Evolutionary conservation across 2,329 filamentous ascomycete species (phyloP), one percentile per base, ranked within the genome.

Genomic region (Reticulascus tulasneorum): DNA sequence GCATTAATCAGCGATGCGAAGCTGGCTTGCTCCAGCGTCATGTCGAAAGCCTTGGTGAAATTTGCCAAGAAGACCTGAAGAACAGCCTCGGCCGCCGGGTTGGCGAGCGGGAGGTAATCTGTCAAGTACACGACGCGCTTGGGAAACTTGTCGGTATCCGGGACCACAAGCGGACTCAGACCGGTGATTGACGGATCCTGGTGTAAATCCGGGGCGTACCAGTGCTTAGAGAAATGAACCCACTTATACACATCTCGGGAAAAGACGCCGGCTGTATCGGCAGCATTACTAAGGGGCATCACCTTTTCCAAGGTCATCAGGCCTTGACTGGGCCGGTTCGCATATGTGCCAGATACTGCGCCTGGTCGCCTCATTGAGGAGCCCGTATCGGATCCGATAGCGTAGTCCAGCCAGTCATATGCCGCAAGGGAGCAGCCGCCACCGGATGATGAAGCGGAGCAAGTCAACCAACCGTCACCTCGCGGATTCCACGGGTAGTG

Each of bases 401-500:
- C 38, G 9, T 44, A 31, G 29, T 59, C 52, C 2, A 56, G 39
- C 52, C 54, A 59, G 17, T 45, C 45, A 29, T 57, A 58, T 10
- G 48, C 49, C 2, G 55, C 50, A 24, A 58, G 38, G 2, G 53
- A 44, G n/a, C 40, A 48, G 5, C 42, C 53, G 7, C 44, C 47
- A 7, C 55, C 55, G 5, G 48, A 42, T 3, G 51, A 55, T 18
- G 51, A 54, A 19, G 46, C 47, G 7, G 47, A 47, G 3, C 52
- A 50, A 20, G 37, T 46, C 27, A 52, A 63, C 24, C 70, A 72
- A 1, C 64, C 63, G 45, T 77, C 74, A 0, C 63, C 73, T 23
- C 67, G 53, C 4, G 67, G 62, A 33, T 61, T 71, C 53, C 64
- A 64, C 0, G 67, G 67, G n/a, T 60, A 58, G 12, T 54, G 49